A percentile compares a stretch with the other conserved stretches of the same genome.
Evolutionary conservation across 129 eudicot species (phyloP).

Genomic region (Escallonia rubra): DNA sequence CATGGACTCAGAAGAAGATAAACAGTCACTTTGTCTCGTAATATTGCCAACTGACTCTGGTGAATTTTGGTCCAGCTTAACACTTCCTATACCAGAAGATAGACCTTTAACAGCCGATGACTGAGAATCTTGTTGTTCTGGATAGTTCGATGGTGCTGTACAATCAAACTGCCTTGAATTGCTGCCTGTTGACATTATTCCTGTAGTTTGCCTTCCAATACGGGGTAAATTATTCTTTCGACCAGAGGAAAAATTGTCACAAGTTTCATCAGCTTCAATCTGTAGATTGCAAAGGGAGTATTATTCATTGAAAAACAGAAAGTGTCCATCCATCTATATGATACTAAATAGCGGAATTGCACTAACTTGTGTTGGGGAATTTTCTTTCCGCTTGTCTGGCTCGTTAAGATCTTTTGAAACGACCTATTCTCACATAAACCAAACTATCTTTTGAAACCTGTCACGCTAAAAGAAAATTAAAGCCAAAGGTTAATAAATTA

Average conservation of each 20-base stretch:
- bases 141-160: not conserved
- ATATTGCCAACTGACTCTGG: not conserved
- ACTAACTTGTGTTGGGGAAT: too few relatives aligned
- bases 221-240: not conserved
- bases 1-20: not conserved
- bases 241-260: constrained; percentile 1
- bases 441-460: too few relatives aligned
- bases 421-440: too few relatives aligned
- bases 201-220: constrained; percentile 3
- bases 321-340: too few relatives aligned
- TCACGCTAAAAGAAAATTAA: too few relatives aligned
- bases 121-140: not conserved
- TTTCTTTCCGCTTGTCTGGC: too few relatives aligned
- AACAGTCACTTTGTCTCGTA: not conserved
- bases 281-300: constrained; percentile 4
- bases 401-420: too few relatives aligned
- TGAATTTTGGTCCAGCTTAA: constrained; percentile 4
- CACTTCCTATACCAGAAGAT: constrained; percentile 9
- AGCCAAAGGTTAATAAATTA: too few relatives aligned
- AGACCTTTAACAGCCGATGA: not conserved
- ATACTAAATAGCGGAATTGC: too few relatives aligned
- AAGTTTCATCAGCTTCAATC: constrained; percentile 19
- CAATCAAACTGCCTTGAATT: not conserved
- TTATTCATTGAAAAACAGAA: not conserved
- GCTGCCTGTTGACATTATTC: not conserved